Evolutionary conservation across 106 monocot species (phyloP), one percentile per base, ranked within the genome.

Genomic region (Dendrobium catenatum): DNA sequence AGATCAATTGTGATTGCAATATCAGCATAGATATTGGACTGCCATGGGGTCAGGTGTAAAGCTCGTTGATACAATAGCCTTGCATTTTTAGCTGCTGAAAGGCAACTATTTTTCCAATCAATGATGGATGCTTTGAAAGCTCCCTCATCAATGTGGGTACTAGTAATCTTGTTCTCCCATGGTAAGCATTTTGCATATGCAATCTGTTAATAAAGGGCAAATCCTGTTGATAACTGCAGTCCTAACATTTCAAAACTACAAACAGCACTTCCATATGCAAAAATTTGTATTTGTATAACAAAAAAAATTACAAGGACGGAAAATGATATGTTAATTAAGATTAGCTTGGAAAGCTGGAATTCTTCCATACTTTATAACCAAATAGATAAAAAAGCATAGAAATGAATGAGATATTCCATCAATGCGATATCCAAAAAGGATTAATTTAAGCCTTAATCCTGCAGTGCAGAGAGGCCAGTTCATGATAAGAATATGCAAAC

Each of bases 11-110:
- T 80, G 67, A 93, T 83, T 8, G 95, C 91, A 84, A 91, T 72
- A 85, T 99, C 98, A 76, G 83, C 79, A 72, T 99, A 95, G 11
- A 87, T 70, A 86, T 88, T 99, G 55, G 93, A 91, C 75, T 91
- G 83, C 98, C 98, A 99, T n/a, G 98, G 98, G 59, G 88, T 72
- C 68, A 99, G 79, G 80, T 95, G 98, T 72, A 99, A 86, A 76
- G 95, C 98, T 70, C 86, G 78, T 86, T 95, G 89, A 82, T 99
- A 99, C 48, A 90, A 87, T 13, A 20, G 70, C 26, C 88, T 91
- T 79, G 95, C 95, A 80, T 73, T 78, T 68, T 47, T 80, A 78
- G 93, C 91, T 56, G 95, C 85, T 41, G 80, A 85, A 79, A 87
- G 78, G 48, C 93, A 80, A 18, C 82, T 76, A 80, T 73, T 83